Percentiles rank a stretch among this genome's conserved stretches.
Conservation (phyloP, 805 yeast species). For the Starmerella powellii region DNA sequence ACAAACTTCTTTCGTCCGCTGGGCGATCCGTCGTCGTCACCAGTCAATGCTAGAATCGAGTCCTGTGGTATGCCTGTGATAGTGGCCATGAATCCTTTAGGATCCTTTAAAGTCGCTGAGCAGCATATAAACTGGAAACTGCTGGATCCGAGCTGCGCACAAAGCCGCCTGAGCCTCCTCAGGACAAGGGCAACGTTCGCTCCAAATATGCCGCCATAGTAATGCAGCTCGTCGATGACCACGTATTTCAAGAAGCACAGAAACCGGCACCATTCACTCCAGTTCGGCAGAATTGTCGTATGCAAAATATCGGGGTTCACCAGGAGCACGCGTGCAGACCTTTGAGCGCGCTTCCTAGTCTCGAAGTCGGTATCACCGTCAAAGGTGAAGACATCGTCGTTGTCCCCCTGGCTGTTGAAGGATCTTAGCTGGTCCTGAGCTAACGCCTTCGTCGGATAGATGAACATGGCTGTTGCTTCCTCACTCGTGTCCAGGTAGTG, state of each 20-base stretch:
- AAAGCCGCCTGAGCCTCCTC: slow-evolving; percentile 62
- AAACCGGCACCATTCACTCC: slow-evolving; percentile 61
- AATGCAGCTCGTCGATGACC: slow-evolving; percentile 75
- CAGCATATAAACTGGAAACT: slow-evolving; percentile 65
- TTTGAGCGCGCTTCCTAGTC: slow-evolving; percentile 43
- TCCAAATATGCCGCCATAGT: slow-evolving; percentile 83
- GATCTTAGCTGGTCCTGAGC: slow-evolving; percentile 92
- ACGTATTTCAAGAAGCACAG: slow-evolving; percentile 53
- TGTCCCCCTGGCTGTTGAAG: slow-evolving; percentile 38
- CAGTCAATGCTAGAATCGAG: slow-evolving; percentile 4
- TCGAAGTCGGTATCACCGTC: slow-evolving; percentile 83
- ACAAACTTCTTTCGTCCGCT: slow-evolving; percentile 61
- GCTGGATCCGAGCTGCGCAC: slow-evolving; percentile 42
- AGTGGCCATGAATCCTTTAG: slow-evolving; percentile 55
- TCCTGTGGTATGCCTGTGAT: slow-evolving; percentile 48
- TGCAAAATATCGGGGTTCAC: slow-evolving; percentile 95
- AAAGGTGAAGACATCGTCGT: slow-evolving; percentile 46
- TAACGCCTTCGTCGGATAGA: slow-evolving; percentile 93
- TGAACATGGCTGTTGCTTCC: slow-evolving; percentile 60
- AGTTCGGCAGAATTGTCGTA: slow-evolving; percentile 68
- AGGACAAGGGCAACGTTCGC: slow-evolving; percentile 79
- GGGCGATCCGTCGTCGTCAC: slow-evolving; percentile 73
- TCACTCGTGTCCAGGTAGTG: slow-evolving; percentile 31
- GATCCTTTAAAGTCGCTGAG: slow-evolving; percentile 81
- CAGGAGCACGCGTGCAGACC: slow-evolving; percentile 64